Base-by-base conservation (phyloP, 2,329 filamentous ascomycete species). In the Tricladium varicosporioides region DNA sequence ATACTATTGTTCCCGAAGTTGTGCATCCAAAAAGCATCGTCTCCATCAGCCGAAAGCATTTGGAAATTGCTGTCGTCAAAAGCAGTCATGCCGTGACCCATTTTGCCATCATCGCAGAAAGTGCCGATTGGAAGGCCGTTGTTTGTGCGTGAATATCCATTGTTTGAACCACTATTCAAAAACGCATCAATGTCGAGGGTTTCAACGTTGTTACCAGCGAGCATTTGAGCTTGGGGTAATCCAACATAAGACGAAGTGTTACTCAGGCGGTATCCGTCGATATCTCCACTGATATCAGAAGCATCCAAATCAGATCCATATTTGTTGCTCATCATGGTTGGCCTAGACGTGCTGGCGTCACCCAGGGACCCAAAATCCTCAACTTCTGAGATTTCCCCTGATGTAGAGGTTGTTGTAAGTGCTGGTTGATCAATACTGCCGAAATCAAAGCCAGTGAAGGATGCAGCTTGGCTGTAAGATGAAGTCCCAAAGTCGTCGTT, bases 301-400 rank as follows among this genome's bases (percentile, higher is more conserved):
- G 61, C 65, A 54, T 73, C 68, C 61, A 73, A 65, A 60, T 74
- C 66, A 49, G 72, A 69, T 48, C 71, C 69, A 62, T 70, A 70
- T 54, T 70, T 64, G 58, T 52, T 57, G 56, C 77, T 73, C 51
- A 73, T 74, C 51, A 78, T 71, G 48, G 63, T 59, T 56, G 63
- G 68, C 51, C 65, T 65, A 51, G 59, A 60, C 16, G 54, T 51
- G 45, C 48, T 71, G 33, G 75, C 74, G 60, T 77, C 74, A 61
- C 74, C 73, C 43, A 75, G 71, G 18, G 72, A 71, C 19, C 74
- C 69, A 50, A 80, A 79, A 62, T 87, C 85, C 60, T 87, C 85
- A 5, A 83, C 83, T 68, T 87, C 84, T 9, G 84, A 87, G 8
- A 87, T 84, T 59, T 88, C 84, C 36, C 85, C 85, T 11, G 85